Evolutionary conservation across 1,284 basidiomycete genomes (phyloP), one percentile per base, ranked within the genome.

Genomic region (Pyrrhoderma noxium): DNA sequence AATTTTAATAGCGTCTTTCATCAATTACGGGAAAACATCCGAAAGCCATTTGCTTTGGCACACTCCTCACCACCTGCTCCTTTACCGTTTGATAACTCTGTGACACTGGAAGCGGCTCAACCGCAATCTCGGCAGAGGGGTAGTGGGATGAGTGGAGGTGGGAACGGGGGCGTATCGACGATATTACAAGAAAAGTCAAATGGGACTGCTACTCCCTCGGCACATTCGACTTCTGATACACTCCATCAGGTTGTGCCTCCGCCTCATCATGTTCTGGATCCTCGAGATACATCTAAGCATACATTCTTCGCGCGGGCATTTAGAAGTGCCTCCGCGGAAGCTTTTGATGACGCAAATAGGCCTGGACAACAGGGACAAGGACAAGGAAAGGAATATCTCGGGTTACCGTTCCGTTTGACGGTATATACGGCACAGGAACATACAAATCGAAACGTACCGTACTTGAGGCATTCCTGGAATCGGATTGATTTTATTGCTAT

Each of bases 391-490:
- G 58, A 68, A 5, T 73, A 76, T 23, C 67, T 84, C 23, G 69
- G 76, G 2, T 72, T 86, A 4, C 87, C 87, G 0, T 89, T 89
- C 61, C 73, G 75, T 22, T 65, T 89, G 16, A 82, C 76, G 58
- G 70, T 89, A 16, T 68, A 69, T 18, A 68, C 76, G 39, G 67
- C 76, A 0, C 75, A 74, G 49, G 68, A 73, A 51, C 80, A 79
- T 58, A 75, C 77, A 14, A 68, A 66, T 25, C 71, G 79, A 44
- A 85, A 85, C 58, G 67, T 88, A 2, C 91, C 95, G 0, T 99
- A 93, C 64, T 72, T 98, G 3, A 79, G 95, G 2, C 93, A 98
- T 62, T 91, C 89, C 49, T 98, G 94, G 93, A 90, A 86, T 59
- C 78, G 94, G 27, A 86, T 96, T 52, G 94, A 99, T 65, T 80